Evolutionary conservation across 139 green algal species (phyloP).

Genomic region (Pseudopediastrum boryanum): DNA sequence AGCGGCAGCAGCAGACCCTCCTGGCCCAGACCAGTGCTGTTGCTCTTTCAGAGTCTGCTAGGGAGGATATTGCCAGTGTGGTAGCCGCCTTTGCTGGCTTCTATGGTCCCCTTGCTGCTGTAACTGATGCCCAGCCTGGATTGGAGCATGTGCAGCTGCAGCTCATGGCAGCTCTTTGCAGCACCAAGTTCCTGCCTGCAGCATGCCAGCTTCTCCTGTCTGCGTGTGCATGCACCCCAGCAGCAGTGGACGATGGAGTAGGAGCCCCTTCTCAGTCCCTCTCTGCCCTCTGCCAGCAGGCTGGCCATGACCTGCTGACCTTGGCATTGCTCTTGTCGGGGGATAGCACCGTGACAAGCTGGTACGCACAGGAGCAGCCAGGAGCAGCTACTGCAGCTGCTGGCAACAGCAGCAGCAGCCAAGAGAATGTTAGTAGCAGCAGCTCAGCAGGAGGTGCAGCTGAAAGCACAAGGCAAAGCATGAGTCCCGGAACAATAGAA

Average conservation of each 20-base stretch:
- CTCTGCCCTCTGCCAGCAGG: conserved; percentile 15
- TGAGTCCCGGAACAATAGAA: neutral
- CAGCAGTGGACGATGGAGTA: neutral
- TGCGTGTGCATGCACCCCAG: neutral
- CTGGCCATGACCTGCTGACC: conserved; percentile 10
- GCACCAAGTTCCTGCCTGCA: conserved; percentile 14
- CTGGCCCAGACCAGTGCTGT: neutral
- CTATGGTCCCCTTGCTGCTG: conserved; percentile 18
- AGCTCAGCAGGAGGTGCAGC: neutral
- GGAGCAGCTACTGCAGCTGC: no score
- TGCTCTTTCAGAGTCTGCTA: neutral
- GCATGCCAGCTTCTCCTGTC: conserved; percentile 8
- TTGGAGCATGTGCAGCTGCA: conserved; percentile 16
- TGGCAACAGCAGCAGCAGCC: conserved; percentile 12
- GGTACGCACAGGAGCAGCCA: no score
- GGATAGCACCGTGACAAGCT: no score
- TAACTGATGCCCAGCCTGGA: conserved; percentile 13
- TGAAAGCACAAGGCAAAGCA: neutral
- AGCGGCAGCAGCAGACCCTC: conserved; percentile 10
- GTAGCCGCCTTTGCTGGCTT: conserved; percentile 13
- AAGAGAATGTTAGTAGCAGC: neutral
- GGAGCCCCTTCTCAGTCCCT: neutral
- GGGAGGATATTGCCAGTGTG: neutral
- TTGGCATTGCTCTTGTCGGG: conserved; percentile 34
- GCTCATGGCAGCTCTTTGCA: conserved; percentile 5